Evolutionary conservation across 2,329 filamentous ascomycete species (phyloP).

Genomic region (Beauveria rudraprayagi): DNA sequence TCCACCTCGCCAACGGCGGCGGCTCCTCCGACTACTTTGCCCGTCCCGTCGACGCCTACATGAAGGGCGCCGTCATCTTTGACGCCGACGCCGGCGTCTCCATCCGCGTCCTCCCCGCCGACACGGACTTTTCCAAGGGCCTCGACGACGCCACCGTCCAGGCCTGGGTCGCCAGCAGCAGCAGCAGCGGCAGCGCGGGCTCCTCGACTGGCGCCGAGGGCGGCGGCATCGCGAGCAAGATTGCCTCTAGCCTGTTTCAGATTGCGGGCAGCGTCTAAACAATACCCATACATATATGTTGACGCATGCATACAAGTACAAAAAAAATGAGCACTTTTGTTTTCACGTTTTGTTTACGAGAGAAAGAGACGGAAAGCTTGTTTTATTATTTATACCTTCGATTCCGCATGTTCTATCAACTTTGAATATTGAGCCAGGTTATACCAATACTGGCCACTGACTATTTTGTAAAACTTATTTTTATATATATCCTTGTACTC

Average conservation of each 20-base stretch:
- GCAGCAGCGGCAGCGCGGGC: not conserved
- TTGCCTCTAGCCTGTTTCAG: conserved; percentile 20
- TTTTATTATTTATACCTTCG: not conserved
- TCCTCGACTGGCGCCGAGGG: not conserved
- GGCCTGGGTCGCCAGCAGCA: conserved; percentile 20
- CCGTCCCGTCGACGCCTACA: conserved; percentile 49
- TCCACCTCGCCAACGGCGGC: conserved; percentile 55
- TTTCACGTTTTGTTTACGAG: not conserved
- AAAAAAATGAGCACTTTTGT: not conserved
- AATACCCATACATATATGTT: no score
- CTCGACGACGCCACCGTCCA: conserved; percentile 32
- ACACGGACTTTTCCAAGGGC: conserved; percentile 31
- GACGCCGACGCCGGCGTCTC: conserved; percentile 42
- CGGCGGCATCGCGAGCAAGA: not conserved
- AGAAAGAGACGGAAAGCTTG: not conserved
- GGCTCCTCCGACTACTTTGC: conserved; percentile 66
- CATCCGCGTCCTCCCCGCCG: conserved; percentile 44
- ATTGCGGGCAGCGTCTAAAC: conserved; percentile 10
- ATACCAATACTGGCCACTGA: not conserved
- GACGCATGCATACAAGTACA: not conserved
- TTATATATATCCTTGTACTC: not conserved
- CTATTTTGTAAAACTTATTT: not conserved
- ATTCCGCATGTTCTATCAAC: not conserved
- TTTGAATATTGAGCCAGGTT: not conserved
- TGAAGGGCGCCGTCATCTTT: conserved; percentile 60